Evolutionary conservation across 176 grass and related monocot genomes (phyloP).

Genomic region (Hordeum vulgare): DNA sequence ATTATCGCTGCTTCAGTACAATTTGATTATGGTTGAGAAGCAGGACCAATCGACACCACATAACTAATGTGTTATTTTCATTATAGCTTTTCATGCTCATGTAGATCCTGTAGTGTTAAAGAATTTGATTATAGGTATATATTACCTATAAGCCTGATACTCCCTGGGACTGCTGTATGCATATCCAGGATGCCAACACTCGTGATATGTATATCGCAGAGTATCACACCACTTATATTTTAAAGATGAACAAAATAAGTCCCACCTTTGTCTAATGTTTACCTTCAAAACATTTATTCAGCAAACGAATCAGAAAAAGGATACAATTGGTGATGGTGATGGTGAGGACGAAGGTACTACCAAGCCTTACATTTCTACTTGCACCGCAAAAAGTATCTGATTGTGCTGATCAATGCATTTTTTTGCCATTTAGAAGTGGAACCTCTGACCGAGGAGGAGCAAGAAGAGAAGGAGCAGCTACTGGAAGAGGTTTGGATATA

Average conservation of each 20-base stretch:
- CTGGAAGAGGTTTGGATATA: conserved; percentile 46
- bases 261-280: conserved; percentile 16
- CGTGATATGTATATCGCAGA: neutral
- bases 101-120: neutral
- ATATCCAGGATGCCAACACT: neutral
- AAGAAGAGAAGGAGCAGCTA: conserved; percentile 60
- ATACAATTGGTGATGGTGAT: conserved; percentile 79
- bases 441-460: conserved; percentile 49
- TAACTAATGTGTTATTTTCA: neutral
- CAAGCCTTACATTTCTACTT: conserved; percentile 16
- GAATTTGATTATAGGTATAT: neutral
- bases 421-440: conserved; percentile 39
- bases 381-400: neutral
- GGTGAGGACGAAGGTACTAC: conserved; percentile 61
- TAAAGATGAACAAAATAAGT: neutral
- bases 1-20: too few species aligned
- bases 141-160: neutral
- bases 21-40: neutral
- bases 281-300: conserved; percentile 27
- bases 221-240: neutral
- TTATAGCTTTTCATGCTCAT: neutral
- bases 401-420: neutral
- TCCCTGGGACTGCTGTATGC: neutral
- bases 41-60: neutral
- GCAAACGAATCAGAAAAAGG: conserved; percentile 71